These are phyloP conservation scores for Oryza nivara DNA, from an alignment of 176 grass and related monocot genomes.

Conservation along the genomic window DNA sequence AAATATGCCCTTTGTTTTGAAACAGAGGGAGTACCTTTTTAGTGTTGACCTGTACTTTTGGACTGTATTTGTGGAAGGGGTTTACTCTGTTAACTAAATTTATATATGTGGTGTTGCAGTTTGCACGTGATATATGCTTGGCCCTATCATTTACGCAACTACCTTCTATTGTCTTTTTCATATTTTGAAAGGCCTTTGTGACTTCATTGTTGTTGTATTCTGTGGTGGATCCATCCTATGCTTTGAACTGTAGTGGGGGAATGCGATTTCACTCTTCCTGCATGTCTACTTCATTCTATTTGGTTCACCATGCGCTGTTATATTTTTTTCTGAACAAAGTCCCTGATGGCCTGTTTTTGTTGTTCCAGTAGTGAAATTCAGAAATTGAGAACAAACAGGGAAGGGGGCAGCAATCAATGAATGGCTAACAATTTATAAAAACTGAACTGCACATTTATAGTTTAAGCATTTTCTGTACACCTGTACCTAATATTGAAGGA, in stretches of 20 bases:
- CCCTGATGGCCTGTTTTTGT: conserved; percentile 2
- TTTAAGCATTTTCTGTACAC: neutral
- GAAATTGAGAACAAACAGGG: neutral
- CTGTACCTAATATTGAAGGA: neutral
- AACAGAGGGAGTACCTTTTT: neutral
- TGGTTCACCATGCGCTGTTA: conserved; percentile 2
- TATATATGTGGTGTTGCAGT: neutral
- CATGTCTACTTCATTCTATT: conserved; percentile 13
- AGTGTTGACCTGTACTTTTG: conserved; percentile 35
- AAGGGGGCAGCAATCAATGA: no score
- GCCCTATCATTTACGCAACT: neutral
- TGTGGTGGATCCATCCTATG: neutral
- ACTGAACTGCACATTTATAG: neutral
- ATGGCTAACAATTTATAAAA: neutral
- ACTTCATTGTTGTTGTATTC: conserved; percentile 19
- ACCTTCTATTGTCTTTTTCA: conserved; percentile 11
- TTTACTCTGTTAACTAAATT: conserved; percentile 1
- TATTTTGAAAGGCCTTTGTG: conserved; percentile 17
- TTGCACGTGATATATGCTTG: conserved; percentile 16
- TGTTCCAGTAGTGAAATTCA: neutral
- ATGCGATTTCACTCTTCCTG: conserved; percentile 4
- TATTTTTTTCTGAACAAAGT: conserved; percentile 20
- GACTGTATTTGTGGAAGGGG: conserved; percentile 24
- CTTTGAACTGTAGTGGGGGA: neutral
- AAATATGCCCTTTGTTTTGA: no score